These are phyloP conservation scores for Stachybotrys chartarum DNA, from an alignment of 2,329 filamentous ascomycete species.

Conservation along the genomic window DNA sequence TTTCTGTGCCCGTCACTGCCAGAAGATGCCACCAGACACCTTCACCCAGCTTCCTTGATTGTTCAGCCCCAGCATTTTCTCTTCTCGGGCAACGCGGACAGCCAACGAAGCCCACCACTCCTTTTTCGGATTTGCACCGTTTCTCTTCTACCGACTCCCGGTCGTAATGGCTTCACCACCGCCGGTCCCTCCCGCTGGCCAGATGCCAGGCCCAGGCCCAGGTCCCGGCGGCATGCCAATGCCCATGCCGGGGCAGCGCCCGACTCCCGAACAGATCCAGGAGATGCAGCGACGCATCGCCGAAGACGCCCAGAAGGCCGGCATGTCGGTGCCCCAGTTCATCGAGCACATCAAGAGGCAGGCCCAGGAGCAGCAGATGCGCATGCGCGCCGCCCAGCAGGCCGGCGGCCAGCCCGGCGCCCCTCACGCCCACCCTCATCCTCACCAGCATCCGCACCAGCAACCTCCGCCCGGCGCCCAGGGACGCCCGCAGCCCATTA, in stretches of 20 bases:
- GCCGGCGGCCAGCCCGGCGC: conserved; percentile 19
- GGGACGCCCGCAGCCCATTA: conserved; percentile 58
- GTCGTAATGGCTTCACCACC: conserved; percentile 20
- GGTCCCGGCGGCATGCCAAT: conserved; percentile 13
- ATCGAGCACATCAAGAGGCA: conserved; percentile 61
- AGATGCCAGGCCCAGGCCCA: conserved; percentile 17
- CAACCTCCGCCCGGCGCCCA: conserved; percentile 16
- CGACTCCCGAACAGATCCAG: conserved; percentile 77
- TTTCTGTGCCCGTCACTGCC: background rate
- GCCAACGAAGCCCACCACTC: no score
- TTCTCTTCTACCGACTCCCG: conserved; percentile 2
- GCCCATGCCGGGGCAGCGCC: conserved; percentile 37
- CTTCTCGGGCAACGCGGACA: no score
- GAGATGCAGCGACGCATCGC: conserved; percentile 78
- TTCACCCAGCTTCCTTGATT: background rate
- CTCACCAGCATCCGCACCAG: conserved; percentile 19
- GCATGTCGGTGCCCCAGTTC: conserved; percentile 80
- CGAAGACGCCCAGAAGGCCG: conserved; percentile 74
- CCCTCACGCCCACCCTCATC: conserved; percentile 22
- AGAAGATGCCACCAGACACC: conserved; percentile 4
- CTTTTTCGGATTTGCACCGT: background rate
- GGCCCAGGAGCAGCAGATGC: conserved; percentile 42
- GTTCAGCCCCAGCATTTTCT: background rate
- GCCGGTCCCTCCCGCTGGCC: conserved; percentile 14
- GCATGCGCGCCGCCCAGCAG: conserved; percentile 39